Base-by-base conservation (phyloP, 2,329 filamentous ascomycete genomes). In the Neodidymelliopsis sp. region DNA sequence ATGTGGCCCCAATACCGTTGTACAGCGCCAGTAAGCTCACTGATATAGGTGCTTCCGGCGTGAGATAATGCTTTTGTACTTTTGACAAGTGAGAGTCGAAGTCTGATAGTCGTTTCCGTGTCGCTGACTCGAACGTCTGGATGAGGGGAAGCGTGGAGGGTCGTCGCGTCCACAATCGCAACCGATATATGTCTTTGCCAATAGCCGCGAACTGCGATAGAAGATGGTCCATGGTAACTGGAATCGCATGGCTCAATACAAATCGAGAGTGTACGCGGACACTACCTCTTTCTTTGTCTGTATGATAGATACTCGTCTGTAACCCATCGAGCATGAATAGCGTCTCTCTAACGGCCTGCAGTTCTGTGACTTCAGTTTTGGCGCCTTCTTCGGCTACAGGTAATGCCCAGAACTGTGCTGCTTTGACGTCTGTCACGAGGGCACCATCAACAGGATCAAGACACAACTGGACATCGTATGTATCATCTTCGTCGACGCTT, bases 261-360 rank as follows among this genome's bases (percentile, higher is more conserved):
- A 76, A 75, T 44, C 67, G 66, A 18, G 71, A 60, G 38, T 76
- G 73, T 30, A 77, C 44, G 4, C 56, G 56, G 5, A 67, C 57
- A 25, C 63, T 66, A 23, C 55, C 63, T 6, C 57, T 60, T 19
- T 56, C 46, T 23, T 42, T 66, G 59, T 76, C 70, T 57, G 63
- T 55, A 8, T 59, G 46, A 62, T 92, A 96, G 1, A 96, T 66
- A 2, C 85, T 87, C 2, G 89, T 93, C 5, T 86, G 82, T 4
- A 94, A 75, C 0, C 92, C 92, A 43, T 85, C 83, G 0, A 97
- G 80, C 90, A 97, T 95, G 62, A 90, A 93, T 0, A 97, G 77
- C 0, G 85, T 83, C 65, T 97, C 91, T 36, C 91, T 84, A 19
- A 92, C 75, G 9, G 86, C 77, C 56, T 92, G 85, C 1, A 89